These are phyloP conservation scores for Biscutella laevigata DNA, from an alignment of 441 rosid species.

Conservation along the genomic window DNA sequence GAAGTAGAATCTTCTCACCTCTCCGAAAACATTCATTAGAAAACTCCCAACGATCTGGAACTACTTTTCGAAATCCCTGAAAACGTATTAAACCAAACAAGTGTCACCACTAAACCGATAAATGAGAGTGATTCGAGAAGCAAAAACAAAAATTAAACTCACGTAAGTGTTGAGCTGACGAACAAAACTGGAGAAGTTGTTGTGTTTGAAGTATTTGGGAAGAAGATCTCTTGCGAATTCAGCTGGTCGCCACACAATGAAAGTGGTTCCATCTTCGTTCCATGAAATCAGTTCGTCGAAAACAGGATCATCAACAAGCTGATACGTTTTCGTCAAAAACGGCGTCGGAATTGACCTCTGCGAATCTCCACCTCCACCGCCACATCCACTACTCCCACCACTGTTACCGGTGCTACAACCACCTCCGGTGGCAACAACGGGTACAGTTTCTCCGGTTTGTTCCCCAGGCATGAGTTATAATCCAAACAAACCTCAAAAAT, in stretches of 20 bases:
- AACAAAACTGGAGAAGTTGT: conserved; percentile 93
- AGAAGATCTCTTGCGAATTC: conserved; percentile 87
- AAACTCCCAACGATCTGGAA: conserved; percentile 94
- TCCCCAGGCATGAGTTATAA: conserved; percentile 38
- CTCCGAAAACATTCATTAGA: conserved; percentile 62
- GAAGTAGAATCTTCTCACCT: conserved; percentile 66
- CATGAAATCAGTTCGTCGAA: conserved; percentile 68
- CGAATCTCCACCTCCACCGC: conserved; percentile 36
- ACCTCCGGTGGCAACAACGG: conserved; percentile 24
- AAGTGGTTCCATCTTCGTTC: conserved; percentile 77
- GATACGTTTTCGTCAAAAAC: conserved; percentile 70
- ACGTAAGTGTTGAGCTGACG: conserved; percentile 93
- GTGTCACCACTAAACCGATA: background rate
- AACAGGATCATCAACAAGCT: conserved; percentile 60
- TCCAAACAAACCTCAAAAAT: conserved; percentile 6
- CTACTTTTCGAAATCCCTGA: conserved; percentile 47
- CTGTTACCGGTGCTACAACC: conserved; percentile 24
- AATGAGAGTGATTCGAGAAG: background rate
- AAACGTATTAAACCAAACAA: conserved; percentile 1
- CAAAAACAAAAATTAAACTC: conserved; percentile 12
- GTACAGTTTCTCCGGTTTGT: conserved; percentile 33
- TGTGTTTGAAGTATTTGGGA: conserved; percentile 87
- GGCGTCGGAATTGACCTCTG: conserved; percentile 80
- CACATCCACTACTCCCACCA: conserved; percentile 28
- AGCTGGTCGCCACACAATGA: conserved; percentile 84